Evolutionary conservation across 352 stramenopile genomes (phyloP).

Genomic region (Phytopythium montanum): DNA sequence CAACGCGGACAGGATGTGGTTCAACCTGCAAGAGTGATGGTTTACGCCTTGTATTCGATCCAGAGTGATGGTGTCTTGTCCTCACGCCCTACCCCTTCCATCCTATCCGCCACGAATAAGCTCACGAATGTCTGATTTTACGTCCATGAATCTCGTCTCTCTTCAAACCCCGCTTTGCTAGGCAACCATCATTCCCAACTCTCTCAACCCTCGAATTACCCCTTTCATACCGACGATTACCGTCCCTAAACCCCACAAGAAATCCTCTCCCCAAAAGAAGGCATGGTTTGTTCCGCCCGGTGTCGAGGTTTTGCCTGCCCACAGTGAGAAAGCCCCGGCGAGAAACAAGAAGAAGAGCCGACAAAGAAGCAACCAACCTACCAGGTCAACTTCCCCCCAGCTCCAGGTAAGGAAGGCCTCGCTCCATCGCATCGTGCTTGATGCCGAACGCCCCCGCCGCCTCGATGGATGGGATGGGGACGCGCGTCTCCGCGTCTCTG

Average conservation of each 20-base stretch:
- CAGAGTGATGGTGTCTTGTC: slow-evolving; percentile 27
- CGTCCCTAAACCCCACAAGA: background rate
- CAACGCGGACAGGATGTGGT: slow-evolving; percentile 4
- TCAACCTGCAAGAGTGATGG: slow-evolving; percentile 13
- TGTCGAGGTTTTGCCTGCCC: background rate
- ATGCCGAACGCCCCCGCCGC: background rate
- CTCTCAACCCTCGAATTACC: background rate
- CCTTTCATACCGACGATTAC: background rate
- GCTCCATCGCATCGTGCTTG: background rate
- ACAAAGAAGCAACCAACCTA: background rate
- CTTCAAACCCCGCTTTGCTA: too few relatives aligned
- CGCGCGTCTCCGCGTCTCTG: background rate
- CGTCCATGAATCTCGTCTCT: slow-evolving; percentile 18
- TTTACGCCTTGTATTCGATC: background rate
- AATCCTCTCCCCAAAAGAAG: background rate
- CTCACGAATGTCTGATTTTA: background rate
- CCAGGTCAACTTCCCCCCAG: background rate
- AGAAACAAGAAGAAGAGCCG: background rate
- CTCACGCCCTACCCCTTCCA: slow-evolving; percentile 8
- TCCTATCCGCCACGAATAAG: slow-evolving; percentile 12
- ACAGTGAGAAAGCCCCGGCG: background rate
- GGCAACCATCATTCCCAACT: too few relatives aligned
- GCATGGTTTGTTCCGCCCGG: slow-evolving; percentile 1
- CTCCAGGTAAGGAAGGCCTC: background rate
- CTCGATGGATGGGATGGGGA: background rate